These are phyloP conservation scores for Anthracocystis panici-leucophaei DNA, from an alignment of 1,284 basidiomycete genomes.

Conservation along the genomic window DNA sequence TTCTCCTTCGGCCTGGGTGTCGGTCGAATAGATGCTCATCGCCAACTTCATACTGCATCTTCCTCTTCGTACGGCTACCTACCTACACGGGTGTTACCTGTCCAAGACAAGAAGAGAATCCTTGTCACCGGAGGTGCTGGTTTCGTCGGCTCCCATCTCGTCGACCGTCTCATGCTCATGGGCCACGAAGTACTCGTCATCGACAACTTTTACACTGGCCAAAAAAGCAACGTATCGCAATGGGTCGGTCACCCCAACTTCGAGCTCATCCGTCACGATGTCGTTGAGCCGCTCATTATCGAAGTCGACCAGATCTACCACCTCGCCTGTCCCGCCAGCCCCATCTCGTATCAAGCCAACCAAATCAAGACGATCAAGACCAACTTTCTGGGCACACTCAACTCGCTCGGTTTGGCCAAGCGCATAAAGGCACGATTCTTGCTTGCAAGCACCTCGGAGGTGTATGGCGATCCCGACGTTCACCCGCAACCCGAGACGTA, in stretches of 20 bases:
- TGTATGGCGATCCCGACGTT: slow-evolving; percentile 96
- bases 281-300: slow-evolving; percentile 70
- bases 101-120: slow-evolving; percentile 84
- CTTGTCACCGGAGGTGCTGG: slow-evolving; percentile 93
- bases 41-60: background rate
- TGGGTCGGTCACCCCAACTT: slow-evolving; percentile 95
- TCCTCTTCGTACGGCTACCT: slow-evolving; percentile 74
- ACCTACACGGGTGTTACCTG: slow-evolving; percentile 86
- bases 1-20: slow-evolving; percentile 22
- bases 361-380: slow-evolving; percentile 80
- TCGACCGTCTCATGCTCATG: slow-evolving; percentile 93
- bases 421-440: slow-evolving; percentile 96
- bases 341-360: slow-evolving; percentile 61
- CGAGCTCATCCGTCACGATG: slow-evolving; percentile 95
- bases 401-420: slow-evolving; percentile 98
- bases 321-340: slow-evolving; percentile 61
- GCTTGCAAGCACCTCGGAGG: slow-evolving; percentile 94
- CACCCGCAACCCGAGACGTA: slow-evolving; percentile 86
- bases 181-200: slow-evolving; percentile 97
- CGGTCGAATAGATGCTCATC: slow-evolving; percentile 9
- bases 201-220: slow-evolving; percentile 98
- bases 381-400: slow-evolving; percentile 86
- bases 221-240: slow-evolving; percentile 83
- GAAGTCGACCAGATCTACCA: slow-evolving; percentile 66
- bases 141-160: slow-evolving; percentile 95